Percentiles rank a stretch among this genome's conserved stretches.
phyloP scores from a whole-genome alignment of 2,329 filamentous ascomycete species.

The Phaeosphaeria sp. region DNA sequence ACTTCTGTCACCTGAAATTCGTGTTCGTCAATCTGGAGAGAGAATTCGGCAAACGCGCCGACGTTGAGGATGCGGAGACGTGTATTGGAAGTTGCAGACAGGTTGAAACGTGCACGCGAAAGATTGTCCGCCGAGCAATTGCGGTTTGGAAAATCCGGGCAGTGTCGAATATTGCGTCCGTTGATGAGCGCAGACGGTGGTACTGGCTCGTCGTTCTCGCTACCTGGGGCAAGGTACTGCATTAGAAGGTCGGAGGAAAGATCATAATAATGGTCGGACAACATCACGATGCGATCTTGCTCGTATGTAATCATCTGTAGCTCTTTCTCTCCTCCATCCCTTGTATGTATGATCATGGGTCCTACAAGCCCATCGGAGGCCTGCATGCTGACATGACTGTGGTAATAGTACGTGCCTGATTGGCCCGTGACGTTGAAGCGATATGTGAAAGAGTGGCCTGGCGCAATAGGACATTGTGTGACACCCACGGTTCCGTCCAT shows the following conservation, averaged over 20 bases:
- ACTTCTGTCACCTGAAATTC: slow-evolving; percentile 68
- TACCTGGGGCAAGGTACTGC: slow-evolving; percentile 59
- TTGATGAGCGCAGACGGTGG: slow-evolving; percentile 54
- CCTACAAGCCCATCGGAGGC: slow-evolving; percentile 52
- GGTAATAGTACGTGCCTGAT: slow-evolving; percentile 43
- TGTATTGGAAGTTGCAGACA: slow-evolving; percentile 65
- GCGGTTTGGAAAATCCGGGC: slow-evolving; percentile 43
- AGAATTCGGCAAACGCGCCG: slow-evolving; percentile 68
- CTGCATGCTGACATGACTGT: slow-evolving; percentile 50
- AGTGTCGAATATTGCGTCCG: slow-evolving; percentile 48
- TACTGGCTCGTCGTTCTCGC: slow-evolving; percentile 64
- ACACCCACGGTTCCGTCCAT: slow-evolving; percentile 64
- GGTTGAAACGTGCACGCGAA: slow-evolving; percentile 37
- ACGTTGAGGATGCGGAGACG: slow-evolving; percentile 75
- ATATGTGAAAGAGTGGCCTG: slow-evolving; percentile 48
- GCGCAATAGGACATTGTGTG: slow-evolving; percentile 63
- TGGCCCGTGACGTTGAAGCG: slow-evolving; percentile 45
- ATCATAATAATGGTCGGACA: slow-evolving; percentile 74
- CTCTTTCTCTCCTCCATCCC: slow-evolving; percentile 50
- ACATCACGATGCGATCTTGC: slow-evolving; percentile 66
- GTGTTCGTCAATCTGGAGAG: slow-evolving; percentile 69
- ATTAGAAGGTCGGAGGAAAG: slow-evolving; percentile 55
- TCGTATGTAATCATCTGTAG: slow-evolving; percentile 52
- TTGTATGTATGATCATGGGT: slow-evolving; percentile 43
- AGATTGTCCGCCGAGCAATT: slow-evolving; percentile 44